Evolutionary conservation across 163 green algal species (phyloP), one percentile per base, ranked within the genome.

Genomic region (Chlorella variabilis): DNA sequence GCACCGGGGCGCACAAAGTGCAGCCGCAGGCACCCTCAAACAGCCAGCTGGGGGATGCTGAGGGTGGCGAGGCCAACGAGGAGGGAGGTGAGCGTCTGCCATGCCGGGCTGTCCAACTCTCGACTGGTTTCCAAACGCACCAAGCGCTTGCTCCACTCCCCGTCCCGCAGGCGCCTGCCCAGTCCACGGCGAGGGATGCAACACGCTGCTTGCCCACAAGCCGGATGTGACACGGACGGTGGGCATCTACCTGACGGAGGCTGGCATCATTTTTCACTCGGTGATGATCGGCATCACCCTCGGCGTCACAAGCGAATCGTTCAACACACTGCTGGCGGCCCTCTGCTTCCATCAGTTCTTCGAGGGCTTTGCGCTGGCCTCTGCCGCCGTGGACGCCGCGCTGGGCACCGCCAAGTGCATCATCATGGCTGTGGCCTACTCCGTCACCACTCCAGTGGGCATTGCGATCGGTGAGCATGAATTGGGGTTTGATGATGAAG

Each of bases 211-310:
- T 0, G 0, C 21, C 21, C 45, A 36, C n/a, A 23, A 45, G 38
- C 66, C 31, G 3, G 36, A 68, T 13, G 25, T 6, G 25, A 69
- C 21, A 18, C 49, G n/a, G 15, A 27, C 59, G 1, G 38, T 75
- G 2, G 33, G 74, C 1, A 49, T 81, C 20, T 71, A 86, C 42
- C 58, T 90, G 15, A 79, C 87, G 25, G 86, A 90, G 63, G 70
- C 80, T 0, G 86, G 86, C 63, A 90, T 91, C 62, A 75, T 78
- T 8, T 82, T 88, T 33, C 87, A 91, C 67, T 87, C 75, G 85
- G 59, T 89, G 5, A 56, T 91, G 33, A 91, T 91, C 31, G 88
- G 88, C 36, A 62, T 90, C 33, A 75, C 86, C 4, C 81, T 91
- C 31, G 88, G 88, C 31, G 73, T 90, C 38, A 77, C 80, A 5